Evolutionary conservation across 106 monocot genomes (phyloP).

Genomic region (Dendrobium officinale): DNA sequence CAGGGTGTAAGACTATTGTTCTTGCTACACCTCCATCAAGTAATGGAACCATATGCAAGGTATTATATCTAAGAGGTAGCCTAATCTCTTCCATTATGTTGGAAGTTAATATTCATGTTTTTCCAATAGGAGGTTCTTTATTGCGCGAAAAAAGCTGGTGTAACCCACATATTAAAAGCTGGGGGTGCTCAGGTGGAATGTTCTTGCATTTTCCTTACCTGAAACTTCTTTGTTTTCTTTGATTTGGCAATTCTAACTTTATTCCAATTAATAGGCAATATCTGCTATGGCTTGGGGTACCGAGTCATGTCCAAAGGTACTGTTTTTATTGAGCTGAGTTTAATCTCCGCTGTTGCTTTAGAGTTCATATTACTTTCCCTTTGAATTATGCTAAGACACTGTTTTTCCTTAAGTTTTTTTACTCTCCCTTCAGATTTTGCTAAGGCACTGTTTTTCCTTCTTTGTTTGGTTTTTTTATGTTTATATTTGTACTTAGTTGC

Average conservation of each 20-base stretch:
- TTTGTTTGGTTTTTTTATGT: not conserved
- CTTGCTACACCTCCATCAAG: conserved; percentile 86
- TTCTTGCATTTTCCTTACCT: not conserved
- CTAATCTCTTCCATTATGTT: not conserved
- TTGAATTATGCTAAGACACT: not conserved
- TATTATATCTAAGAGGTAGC: conserved; percentile 11
- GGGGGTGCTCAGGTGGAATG: conserved; percentile 88
- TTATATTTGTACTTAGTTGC: conserved; percentile 3
- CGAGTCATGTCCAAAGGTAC: conserved; percentile 89
- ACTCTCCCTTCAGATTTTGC: not conserved
- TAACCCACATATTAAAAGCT: conserved; percentile 91
- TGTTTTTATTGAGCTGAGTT: not conserved
- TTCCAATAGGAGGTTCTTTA: conserved; percentile 81
- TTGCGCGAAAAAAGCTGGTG: conserved; percentile 95
- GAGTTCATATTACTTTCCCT: not conserved
- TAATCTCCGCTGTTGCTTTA: not conserved
- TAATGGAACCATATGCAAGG: conserved; percentile 95
- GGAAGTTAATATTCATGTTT: not conserved
- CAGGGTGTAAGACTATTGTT: conserved; percentile 92
- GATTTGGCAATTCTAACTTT: not conserved
- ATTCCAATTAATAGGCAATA: conserved; percentile 49
- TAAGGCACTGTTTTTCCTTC: not conserved
- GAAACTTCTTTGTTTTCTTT: not conserved
- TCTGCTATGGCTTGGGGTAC: conserved; percentile 99
- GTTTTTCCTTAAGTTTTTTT: not conserved